A percentile compares a stretch with the other conserved stretches of the same genome.
Evolutionary conservation across 257 asterid species (phyloP).

Genomic region (Nicotiana obtusifolia): DNA sequence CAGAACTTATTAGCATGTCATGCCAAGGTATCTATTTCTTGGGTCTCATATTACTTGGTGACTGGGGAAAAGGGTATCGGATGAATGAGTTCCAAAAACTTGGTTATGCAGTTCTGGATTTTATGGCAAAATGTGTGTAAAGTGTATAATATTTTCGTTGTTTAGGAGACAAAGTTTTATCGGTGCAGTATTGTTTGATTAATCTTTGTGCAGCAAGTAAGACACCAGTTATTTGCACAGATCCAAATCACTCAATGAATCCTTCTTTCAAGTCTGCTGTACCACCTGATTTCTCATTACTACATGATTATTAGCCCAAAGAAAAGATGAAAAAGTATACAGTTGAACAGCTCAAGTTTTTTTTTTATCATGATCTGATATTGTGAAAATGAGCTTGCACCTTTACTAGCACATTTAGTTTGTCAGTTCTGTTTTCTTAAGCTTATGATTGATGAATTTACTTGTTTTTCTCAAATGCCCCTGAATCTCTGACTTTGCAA

Average conservation of each 20-base stretch:
- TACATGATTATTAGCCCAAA: background rate
- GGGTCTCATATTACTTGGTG: too few species aligned
- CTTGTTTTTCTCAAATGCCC: background rate
- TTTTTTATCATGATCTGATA: background rate
- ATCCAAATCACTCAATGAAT: background rate
- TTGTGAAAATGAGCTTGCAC: background rate
- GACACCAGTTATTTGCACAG: background rate
- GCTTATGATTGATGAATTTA: background rate
- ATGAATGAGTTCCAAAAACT: too few species aligned
- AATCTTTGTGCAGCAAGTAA: background rate
- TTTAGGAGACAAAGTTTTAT: background rate
- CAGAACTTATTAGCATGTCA: too few species aligned
- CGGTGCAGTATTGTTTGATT: background rate
- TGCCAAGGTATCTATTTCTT: too few species aligned
- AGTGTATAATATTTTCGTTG: too few species aligned
- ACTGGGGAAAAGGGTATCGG: too few species aligned
- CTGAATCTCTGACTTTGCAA: slow-evolving; percentile 11
- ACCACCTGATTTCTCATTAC: background rate
- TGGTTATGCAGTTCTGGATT: too few species aligned
- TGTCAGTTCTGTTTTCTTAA: background rate
- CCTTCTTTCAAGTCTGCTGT: background rate
- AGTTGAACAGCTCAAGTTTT: background rate
- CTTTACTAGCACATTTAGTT: slow-evolving; percentile 4
- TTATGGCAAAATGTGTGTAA: too few species aligned
- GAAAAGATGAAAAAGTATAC: background rate